Evolutionary conservation across 495 filamentous ascomycete genomes (phyloP), one percentile per base, ranked within the genome.

Genomic region (Lasiosphaeria hispida): DNA sequence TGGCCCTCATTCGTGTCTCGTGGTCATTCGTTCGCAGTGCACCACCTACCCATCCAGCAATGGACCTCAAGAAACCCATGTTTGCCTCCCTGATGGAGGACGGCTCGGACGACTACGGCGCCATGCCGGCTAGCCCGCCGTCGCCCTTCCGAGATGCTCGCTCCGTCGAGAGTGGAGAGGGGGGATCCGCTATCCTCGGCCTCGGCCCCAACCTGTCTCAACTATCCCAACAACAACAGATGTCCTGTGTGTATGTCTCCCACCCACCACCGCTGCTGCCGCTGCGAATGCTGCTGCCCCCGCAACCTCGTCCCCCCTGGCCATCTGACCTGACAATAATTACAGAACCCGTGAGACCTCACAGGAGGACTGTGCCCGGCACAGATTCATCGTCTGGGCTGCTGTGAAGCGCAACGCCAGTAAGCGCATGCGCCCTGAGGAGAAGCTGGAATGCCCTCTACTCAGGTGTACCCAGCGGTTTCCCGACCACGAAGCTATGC

Each of bases 331-430:
- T 77, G 56, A 76, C 61, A 39, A 59, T 57, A 50, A 11, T 10
- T 44, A 17, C 63, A 79, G 77, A 48, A 70, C 73, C 55, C 71
- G 69, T 55, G 71, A 76, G 45, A 72, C 70, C 13, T 62, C 67
- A 7, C 64, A 66, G 35, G 74, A 78, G 41, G 75, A 77, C 53
- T 80, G 77, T 60, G 75, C 75, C 5, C 63, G 69, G 30, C 69
- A 78, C 53, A 64, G 76, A 34, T 80, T 79, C 61, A 77, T 78
- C 58, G 75, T 77, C 54, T 80, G 77, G 77, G 73, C 75, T 39
- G 76, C 76, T 41, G 69, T 78, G 42, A 77, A 77, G 58, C 75
- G 76, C 63, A 80, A 79, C 59, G 72, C 67, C 37, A 74, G 68
- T n/a, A 48, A 55, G 48, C 71, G 69, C 57, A 78, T 77, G 67